Base-by-base conservation (phyloP, 164 flowering plant genomes). In the Annona cherimola region DNA sequence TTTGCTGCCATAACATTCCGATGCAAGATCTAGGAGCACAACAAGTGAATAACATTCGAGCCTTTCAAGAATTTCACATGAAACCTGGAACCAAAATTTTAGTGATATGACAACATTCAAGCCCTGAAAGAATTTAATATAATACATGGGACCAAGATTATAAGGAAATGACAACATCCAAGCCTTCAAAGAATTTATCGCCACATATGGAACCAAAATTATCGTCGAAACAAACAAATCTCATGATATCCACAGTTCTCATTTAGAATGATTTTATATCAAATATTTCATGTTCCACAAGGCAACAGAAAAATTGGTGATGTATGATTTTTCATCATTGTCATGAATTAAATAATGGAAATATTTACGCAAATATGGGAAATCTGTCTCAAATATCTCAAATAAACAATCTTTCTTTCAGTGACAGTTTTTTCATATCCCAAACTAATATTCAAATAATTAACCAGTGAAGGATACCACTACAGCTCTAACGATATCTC, bases 401-500 rank as follows among this genome's bases (percentile, higher is more conserved):
- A 5, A 16, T 16, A 8, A 50, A 50, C 3, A 50, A 50, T 50
- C 57, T 9, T 16, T 50, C 57, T 7, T 50, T 50, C 57, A 50
- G 57, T 11, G 57, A 16, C 9, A 50, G 57, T 61, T 61, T n/a
- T 26, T 61, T 20, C 63, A 61, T 61, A 61, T 16, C 39, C 11
- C 63, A 61, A 61, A 61, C 20, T 20, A 61, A 61, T 26, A 61
- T 9, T 9, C 2, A n/a, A 2, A 61, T 7, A 5, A 20, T 26
- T 26, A 26, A 26, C 8, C 14, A n/a, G 77, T 63, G 61, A 82
- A 89, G 89, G 93, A 89, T 93, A 95, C 99, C 71, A 95, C 98
- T 45, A 84, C 66, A 73, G 99, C 98, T 81, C 82, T 85, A 66
- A 93, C 90, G 71, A 89, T 89, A 78, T 95, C 98, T 73, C 99